phyloP scores from a whole-genome alignment of 305 asterid genomes.

The Fraxinus sp. region DNA sequence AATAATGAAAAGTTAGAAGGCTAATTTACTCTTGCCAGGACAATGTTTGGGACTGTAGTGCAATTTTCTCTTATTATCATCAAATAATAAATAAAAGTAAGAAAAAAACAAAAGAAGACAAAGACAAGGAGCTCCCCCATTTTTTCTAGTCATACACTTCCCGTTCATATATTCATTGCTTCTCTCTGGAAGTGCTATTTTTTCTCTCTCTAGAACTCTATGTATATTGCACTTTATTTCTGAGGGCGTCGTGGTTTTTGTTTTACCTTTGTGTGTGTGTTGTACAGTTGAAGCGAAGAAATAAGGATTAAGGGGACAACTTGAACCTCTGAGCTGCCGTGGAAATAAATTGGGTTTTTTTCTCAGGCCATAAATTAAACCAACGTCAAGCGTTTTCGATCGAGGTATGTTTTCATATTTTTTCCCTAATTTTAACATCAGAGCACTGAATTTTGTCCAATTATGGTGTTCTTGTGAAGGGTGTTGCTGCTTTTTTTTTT shows the following conservation, averaged over 20 bases:
- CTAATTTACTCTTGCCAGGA: neutral
- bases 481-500: neutral
- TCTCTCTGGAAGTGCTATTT: neutral
- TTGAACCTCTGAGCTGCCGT: neutral
- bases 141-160: neutral
- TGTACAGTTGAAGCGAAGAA: neutral
- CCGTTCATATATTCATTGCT: neutral
- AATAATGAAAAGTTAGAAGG: neutral
- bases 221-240: neutral
- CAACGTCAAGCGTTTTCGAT: neutral
- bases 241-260: neutral
- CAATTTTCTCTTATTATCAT: neutral
- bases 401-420: neutral
- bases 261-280: neutral
- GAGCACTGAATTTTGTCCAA: neutral
- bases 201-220: neutral
- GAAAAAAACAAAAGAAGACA: neutral
- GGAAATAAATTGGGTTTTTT: neutral
- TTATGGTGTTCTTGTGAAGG: neutral
- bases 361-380: neutral
- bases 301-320: neutral
- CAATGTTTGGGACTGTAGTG: neutral
- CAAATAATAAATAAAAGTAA: neutral
- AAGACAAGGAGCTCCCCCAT: neutral
- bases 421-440: neutral